Conservation (phyloP, 768 basidiomycete species). For the Ramaria sp. region DNA sequence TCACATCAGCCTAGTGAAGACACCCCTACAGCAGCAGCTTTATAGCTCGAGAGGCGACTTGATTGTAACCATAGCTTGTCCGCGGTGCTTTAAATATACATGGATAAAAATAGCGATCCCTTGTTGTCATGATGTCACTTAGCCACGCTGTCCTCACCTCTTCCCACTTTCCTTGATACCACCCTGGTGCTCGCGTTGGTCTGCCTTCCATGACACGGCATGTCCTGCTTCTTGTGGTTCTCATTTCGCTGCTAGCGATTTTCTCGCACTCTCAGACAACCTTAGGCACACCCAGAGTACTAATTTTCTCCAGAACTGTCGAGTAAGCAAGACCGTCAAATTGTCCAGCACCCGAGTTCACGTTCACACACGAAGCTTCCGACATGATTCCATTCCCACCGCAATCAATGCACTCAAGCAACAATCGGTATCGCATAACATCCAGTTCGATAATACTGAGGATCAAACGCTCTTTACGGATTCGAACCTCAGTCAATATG, state of each 20-base stretch:
- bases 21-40: not conserved
- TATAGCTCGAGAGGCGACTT: not conserved
- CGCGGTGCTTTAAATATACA: no score
- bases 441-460: conserved; percentile 55
- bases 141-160: no score
- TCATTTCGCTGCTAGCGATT: not conserved
- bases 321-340: not conserved
- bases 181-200: not conserved
- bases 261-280: not conserved
- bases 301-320: conserved; percentile 5
- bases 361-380: conserved; percentile 24
- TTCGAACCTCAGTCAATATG: conserved; percentile 41
- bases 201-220: not conserved
- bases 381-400: conserved; percentile 69
- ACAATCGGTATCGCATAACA: conserved; percentile 33
- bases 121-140: no score
- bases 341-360: not conserved
- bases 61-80: not conserved
- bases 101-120: no score
- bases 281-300: not conserved
- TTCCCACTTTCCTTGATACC: no score
- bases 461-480: conserved; percentile 47
- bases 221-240: not conserved
- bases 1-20: conserved; percentile 16
- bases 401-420: conserved; percentile 47